These are phyloP conservation scores for Botrytis deweyae DNA, from an alignment of 2,329 filamentous ascomycete genomes.

Conservation along the genomic window DNA sequence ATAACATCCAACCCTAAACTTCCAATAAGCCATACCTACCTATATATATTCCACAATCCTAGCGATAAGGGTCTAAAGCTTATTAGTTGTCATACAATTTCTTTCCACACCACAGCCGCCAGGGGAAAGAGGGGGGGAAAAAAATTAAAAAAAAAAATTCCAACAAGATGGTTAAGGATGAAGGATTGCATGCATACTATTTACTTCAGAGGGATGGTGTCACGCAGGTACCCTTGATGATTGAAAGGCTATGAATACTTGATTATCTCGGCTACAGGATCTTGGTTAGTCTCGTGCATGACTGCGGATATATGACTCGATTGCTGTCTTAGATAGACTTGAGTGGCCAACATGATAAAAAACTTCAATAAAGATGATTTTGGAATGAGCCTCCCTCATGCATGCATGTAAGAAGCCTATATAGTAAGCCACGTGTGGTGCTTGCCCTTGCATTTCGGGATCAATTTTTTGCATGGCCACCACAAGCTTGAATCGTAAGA, in stretches of 20 bases:
- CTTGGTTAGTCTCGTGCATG: constrained; percentile 1
- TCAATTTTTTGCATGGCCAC: constrained; percentile 18
- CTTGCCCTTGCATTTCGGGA: constrained; percentile 21
- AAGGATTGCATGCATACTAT: constrained; percentile 9
- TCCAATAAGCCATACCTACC: too few relatives aligned
- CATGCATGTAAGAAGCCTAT: constrained; percentile 12
- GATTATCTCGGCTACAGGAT: background rate
- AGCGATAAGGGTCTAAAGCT: constrained; percentile 2
- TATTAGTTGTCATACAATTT: constrained; percentile 3
- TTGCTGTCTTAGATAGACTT: constrained; percentile 11
- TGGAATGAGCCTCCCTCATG: constrained; percentile 10
- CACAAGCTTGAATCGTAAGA: constrained; percentile 2
- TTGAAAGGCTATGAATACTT: background rate
- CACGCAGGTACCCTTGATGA: constrained; percentile 14
- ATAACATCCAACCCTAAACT: background rate
- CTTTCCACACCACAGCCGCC: constrained; percentile 3
- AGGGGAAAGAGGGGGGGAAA: background rate
- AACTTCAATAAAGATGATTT: background rate
- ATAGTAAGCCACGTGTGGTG: constrained; percentile 12
- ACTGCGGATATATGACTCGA: constrained; percentile 16
- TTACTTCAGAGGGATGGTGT: background rate
- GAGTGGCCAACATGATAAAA: background rate
- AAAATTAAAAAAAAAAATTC: background rate
- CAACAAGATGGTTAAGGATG: constrained; percentile 15
- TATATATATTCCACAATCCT: background rate